Conservation (phyloP, 768 basidiomycete genomes). For the Goffeauzyma gilvescens region DNA sequence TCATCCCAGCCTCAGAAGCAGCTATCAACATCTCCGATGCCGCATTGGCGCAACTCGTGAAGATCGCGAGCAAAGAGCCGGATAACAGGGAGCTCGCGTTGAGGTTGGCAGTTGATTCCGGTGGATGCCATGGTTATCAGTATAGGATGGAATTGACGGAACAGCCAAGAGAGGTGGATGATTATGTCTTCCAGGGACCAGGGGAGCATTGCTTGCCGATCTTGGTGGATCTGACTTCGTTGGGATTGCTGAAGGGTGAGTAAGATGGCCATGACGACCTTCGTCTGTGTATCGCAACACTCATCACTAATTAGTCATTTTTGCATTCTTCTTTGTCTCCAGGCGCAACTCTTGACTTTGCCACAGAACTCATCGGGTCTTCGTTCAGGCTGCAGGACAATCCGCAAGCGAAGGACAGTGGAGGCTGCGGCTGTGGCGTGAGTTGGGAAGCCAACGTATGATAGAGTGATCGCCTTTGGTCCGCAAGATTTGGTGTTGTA, state of each 20-base stretch:
- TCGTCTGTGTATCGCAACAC: too few relatives aligned
- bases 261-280: too few relatives aligned
- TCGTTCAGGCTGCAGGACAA: conserved; percentile 67
- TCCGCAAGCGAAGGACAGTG: conserved; percentile 66
- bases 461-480: too few relatives aligned
- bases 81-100: conserved; percentile 48
- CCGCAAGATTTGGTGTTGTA: too few relatives aligned
- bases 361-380: conserved; percentile 86
- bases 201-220: conserved; percentile 34
- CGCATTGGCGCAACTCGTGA: conserved; percentile 66
- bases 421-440: conserved; percentile 84
- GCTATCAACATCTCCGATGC: too few relatives aligned
- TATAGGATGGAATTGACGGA: conserved; percentile 73
- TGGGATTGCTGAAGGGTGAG: conserved; percentile 54
- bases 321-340: neutral
- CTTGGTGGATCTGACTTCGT: conserved; percentile 66
- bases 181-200: conserved; percentile 39
- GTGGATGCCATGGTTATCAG: conserved; percentile 94
- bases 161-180: conserved; percentile 42
- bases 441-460: conserved; percentile 93
- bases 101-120: conserved; percentile 70
- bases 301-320: neutral
- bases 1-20: too few relatives aligned
- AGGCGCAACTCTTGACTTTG: conserved; percentile 68
- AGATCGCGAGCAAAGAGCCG: conserved; percentile 46